Percentiles rank a stretch among this genome's conserved stretches.
These are phyloP conservation scores for Oropetium thomaeum DNA, from an alignment of 176 grass and related monocot genomes.

Conservation along the genomic window DNA sequence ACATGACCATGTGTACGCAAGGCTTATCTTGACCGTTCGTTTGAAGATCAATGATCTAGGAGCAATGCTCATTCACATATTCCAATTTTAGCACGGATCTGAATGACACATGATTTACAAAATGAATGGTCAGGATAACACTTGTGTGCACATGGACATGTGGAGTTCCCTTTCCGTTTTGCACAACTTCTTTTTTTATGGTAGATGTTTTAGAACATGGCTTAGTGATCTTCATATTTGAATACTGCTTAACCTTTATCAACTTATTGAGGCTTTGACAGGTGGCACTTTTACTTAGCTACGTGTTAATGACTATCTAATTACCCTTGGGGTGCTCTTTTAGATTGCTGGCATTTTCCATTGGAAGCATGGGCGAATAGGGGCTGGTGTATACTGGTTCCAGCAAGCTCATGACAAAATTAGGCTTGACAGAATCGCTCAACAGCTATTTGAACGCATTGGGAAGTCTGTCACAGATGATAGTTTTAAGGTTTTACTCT, in stretches of 20 bases:
- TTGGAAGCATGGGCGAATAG: slow-evolving; percentile 97
- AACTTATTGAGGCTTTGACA: background rate
- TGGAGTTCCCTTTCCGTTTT: too few relatives aligned
- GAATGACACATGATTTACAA: too few relatives aligned
- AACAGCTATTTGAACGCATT: slow-evolving; percentile 81
- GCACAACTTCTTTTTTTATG: background rate
- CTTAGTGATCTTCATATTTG: slow-evolving; percentile 14
- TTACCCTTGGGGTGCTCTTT: slow-evolving; percentile 18
- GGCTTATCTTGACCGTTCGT: too few relatives aligned
- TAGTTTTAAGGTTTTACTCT: slow-evolving; percentile 74
- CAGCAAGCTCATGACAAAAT: slow-evolving; percentile 81
- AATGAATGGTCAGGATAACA: too few relatives aligned
- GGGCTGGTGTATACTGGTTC: slow-evolving; percentile 92
- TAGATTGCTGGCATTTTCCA: slow-evolving; percentile 85
- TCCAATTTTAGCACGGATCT: too few relatives aligned
- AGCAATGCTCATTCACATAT: too few relatives aligned
- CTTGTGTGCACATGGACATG: too few relatives aligned
- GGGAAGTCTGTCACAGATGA: slow-evolving; percentile 84
- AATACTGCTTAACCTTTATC: slow-evolving; percentile 22
- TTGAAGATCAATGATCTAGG: too few relatives aligned
- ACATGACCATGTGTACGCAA: too few relatives aligned
- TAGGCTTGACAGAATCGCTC: slow-evolving; percentile 82
- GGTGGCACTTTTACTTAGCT: background rate
- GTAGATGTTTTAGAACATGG: background rate
- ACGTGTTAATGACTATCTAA: background rate